Evolutionary conservation across 768 basidiomycete genomes (phyloP).

Genomic region (Boletus eberwhitei): DNA sequence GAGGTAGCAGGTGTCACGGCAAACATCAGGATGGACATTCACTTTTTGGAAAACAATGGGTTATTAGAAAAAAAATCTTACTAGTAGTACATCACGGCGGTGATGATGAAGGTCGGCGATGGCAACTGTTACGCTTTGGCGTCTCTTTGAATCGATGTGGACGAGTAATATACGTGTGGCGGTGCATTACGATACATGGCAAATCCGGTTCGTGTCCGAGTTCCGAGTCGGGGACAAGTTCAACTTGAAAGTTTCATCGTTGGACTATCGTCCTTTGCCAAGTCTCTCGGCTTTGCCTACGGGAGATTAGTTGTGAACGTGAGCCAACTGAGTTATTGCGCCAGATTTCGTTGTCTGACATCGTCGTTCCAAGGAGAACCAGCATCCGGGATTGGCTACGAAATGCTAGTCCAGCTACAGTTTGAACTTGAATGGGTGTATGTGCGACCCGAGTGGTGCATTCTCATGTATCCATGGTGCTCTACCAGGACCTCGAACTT

Average conservation of each 20-base stretch:
- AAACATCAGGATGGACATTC: neutral
- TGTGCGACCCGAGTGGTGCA: too few relatives aligned
- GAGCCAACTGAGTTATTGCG: neutral
- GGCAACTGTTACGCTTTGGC: neutral
- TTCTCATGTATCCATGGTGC: neutral
- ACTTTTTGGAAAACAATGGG: neutral
- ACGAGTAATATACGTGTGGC: neutral
- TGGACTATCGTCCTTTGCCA: too few relatives aligned
- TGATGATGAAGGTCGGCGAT: too few relatives aligned
- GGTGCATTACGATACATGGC: neutral
- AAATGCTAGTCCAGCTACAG: too few relatives aligned
- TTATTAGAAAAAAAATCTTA: neutral
- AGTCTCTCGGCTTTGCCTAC: too few relatives aligned
- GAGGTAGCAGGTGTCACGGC: too few relatives aligned
- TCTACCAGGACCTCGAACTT: neutral
- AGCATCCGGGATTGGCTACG: neutral
- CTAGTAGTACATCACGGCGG: too few relatives aligned
- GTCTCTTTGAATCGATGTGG: neutral
- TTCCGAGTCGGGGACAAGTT: too few relatives aligned
- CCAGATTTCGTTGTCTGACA: neutral
- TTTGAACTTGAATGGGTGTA: neutral
- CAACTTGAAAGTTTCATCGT: too few relatives aligned
- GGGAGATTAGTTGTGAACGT: neutral
- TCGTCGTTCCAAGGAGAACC: neutral
- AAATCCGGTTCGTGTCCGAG: neutral